Base-by-base conservation (phyloP, 2,329 filamentous ascomycete species). In the Aspergillus fructus region DNA sequence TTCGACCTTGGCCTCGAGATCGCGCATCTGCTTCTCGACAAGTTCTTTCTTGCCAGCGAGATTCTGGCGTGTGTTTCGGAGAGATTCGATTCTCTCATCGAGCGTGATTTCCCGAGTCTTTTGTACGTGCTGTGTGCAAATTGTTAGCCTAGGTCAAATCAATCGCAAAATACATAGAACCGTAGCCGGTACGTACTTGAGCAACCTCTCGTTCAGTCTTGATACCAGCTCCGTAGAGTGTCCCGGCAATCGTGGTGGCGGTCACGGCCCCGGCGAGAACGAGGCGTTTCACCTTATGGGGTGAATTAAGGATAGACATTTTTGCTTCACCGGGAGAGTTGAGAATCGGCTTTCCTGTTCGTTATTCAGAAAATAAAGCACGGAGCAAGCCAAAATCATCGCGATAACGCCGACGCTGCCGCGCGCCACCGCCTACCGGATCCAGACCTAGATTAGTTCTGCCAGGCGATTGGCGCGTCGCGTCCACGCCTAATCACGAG, bases 171-270 rank as follows among this genome's bases (percentile, higher is more conserved):
- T 30, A 30, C 27, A 30, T 30, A 9, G 27, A 9, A 30, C 27
- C 27, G 3, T 5, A 11, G 3, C 15, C 30, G 17, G 17, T n/a
- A 21, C 24, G 43, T 72, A 86, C 84, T 76, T 84, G 70, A 54
- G 77, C 76, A 39, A 75, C 69, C 49, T 86, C 80, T 60, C 79
- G 74, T 33, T 78, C 71, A 3, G 77, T 80, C 68, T 86, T 86
- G 59, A 87, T 62, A 6, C 80, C 79, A 19, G 85, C 85, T 23
- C 85, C 85, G 64, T 85, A 87, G 60, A 82, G 77, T 5, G 83
- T 78, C 51, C 85, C 85, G 1, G 79, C 79, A 6, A 81, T 80
- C 1, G 84, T 85, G 47, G 85, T 79, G 15, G 81, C 78, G 9
- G 82, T 78, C 17, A 87, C 78, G 3, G 81, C 78, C 37, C 76